Percentiles rank a stretch among this genome's conserved stretches.
These are phyloP conservation scores for Penicillium sp. DNA, from an alignment of 2,329 filamentous ascomycete species.

Conservation along the genomic window DNA sequence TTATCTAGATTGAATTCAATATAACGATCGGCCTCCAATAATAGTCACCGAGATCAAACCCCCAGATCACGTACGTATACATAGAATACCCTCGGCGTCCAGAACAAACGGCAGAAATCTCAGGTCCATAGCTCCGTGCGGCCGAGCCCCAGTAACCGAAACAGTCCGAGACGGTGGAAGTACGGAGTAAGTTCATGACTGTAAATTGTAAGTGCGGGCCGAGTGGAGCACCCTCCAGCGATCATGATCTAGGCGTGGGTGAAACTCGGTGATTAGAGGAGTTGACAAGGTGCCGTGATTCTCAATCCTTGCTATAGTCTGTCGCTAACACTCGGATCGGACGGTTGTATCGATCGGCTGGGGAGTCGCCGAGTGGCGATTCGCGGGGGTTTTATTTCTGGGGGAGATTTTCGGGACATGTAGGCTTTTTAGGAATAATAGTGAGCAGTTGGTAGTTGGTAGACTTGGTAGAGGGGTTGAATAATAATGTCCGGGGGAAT, in stretches of 20 bases:
- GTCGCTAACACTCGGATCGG: neutral
- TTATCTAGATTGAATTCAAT: neutral
- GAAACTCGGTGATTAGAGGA: conserved; percentile 6
- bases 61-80: neutral
- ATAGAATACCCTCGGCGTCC: conserved; percentile 7
- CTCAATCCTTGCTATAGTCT: neutral
- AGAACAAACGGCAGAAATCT: neutral
- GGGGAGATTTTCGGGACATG: neutral
- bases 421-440: neutral
- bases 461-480: neutral
- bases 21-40: neutral
- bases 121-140: conserved; percentile 39
- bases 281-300: neutral
- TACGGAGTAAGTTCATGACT: no score
- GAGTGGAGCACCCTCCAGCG: conserved; percentile 9
- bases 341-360: neutral
- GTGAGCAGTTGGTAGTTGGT: no score
- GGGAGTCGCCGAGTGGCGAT: neutral
- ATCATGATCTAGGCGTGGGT: neutral
- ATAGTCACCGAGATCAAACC: neutral
- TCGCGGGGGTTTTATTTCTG: neutral
- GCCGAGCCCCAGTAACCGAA: conserved; percentile 43
- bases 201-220: conserved; percentile 8
- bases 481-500: neutral
- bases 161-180: conserved; percentile 37